Percentiles rank a stretch among this genome's conserved stretches.
Conservation (phyloP, 805 yeast genomes). For the Saccharomyces paradoxus region DNA sequence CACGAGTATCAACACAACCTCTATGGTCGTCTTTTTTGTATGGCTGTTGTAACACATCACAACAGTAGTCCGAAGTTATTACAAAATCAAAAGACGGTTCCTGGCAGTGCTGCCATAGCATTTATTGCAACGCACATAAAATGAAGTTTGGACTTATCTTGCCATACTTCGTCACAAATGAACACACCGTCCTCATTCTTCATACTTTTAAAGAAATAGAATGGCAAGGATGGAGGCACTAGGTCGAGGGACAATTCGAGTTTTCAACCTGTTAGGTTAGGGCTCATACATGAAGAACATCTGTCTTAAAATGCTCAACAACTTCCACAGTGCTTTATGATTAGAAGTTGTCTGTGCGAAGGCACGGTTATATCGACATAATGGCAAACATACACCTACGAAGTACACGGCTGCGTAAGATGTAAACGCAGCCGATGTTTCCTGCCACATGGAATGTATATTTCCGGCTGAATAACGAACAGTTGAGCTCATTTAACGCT, state of each 20-base stretch:
- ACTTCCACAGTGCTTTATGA: conserved; percentile 94
- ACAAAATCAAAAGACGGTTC: neutral
- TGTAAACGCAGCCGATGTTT: conserved; percentile 93
- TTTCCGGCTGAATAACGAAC: conserved; percentile 83
- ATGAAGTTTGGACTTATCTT: neutral
- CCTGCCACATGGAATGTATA: conserved; percentile 94
- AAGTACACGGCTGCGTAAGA: conserved; percentile 89
- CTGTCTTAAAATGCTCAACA: conserved; percentile 72
- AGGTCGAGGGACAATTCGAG: conserved; percentile 68
- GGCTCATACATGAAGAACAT: conserved; percentile 90
- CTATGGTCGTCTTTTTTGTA: no score
- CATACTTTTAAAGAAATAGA: no score
- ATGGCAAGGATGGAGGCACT: no score
- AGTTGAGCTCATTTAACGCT: conserved; percentile 72
- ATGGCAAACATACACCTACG: conserved; percentile 88
- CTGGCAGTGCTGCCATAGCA: neutral
- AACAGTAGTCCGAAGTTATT: neutral
- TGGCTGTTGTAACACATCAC: neutral
- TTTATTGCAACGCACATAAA: conserved; percentile 33
- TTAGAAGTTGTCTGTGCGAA: conserved; percentile 91
- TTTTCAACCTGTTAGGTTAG: conserved; percentile 88
- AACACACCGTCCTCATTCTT: no score
- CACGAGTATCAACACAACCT: no score
- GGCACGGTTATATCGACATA: conserved; percentile 89
- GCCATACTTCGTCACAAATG: no score